A percentile compares a stretch with the other conserved stretches of the same genome.
These are phyloP conservation scores for Ambrosia trifida DNA, from an alignment of 129 eudicot genomes.

Conservation along the genomic window DNA sequence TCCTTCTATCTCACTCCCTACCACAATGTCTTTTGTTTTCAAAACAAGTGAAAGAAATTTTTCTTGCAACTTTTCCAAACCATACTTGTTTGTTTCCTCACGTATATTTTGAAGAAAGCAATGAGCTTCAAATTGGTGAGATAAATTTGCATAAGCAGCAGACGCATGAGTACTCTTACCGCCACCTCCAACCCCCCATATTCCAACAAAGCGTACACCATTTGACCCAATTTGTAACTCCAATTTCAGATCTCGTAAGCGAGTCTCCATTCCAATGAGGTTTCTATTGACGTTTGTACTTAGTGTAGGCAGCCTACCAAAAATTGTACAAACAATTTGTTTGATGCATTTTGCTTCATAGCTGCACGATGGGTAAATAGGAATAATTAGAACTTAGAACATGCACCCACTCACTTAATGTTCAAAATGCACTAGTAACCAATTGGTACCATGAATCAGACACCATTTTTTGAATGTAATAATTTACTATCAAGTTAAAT, in stretches of 20 bases:
- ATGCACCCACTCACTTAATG: background rate
- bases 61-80: conserved; percentile 1
- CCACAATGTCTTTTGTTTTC: background rate
- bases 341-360: background rate
- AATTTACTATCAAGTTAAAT: too few relatives aligned
- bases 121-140: background rate
- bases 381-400: background rate
- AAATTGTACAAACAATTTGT: background rate
- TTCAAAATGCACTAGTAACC: too few relatives aligned
- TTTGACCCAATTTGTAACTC: background rate
- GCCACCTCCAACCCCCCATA: conserved; percentile 18
- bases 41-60: background rate
- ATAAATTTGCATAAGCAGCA: background rate
- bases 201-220: conserved; percentile 8
- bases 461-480: too few relatives aligned
- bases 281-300: background rate
- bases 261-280: background rate
- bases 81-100: background rate
- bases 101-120: background rate
- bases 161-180: conserved; percentile 10
- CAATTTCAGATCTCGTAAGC: background rate
- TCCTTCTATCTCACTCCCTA: background rate
- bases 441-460: too few relatives aligned
- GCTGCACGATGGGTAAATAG: background rate
- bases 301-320: background rate